Conservation (phyloP, 768 basidiomycete species). For the Russula earlei region DNA sequence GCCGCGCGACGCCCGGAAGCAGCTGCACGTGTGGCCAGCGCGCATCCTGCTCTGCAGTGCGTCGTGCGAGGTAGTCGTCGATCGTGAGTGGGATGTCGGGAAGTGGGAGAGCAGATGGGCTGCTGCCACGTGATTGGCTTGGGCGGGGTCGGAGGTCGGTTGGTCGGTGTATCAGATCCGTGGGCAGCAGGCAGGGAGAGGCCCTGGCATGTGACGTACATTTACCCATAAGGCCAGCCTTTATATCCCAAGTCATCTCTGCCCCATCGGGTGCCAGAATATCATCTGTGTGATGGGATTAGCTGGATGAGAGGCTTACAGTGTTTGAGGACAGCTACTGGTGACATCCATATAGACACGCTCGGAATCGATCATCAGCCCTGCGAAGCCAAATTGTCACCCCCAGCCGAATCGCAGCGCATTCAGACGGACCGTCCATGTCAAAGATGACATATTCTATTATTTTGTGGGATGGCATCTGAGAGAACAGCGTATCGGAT, state of each 20-base stretch:
- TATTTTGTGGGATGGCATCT: neutral
- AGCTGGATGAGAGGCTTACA: neutral
- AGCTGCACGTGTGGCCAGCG: conserved; percentile 62
- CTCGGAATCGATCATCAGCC: conserved; percentile 71
- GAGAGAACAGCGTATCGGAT: too few species aligned
- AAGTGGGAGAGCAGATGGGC: conserved; percentile 68
- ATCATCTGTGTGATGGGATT: conserved; percentile 40
- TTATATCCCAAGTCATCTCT: conserved; percentile 82
- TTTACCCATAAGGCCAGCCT: conserved; percentile 84
- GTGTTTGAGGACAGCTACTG: conserved; percentile 34
- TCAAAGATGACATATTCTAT: conserved; percentile 29
- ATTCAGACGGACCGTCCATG: conserved; percentile 29
- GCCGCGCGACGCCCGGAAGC: conserved; percentile 62
- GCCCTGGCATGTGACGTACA: conserved; percentile 35
- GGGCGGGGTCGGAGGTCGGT: neutral
- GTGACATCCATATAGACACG: conserved; percentile 69
- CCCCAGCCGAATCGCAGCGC: too few species aligned
- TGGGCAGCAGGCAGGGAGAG: too few species aligned
- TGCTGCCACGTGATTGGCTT: conserved; percentile 58
- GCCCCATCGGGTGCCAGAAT: conserved; percentile 65
- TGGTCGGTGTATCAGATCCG: neutral
- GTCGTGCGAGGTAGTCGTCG: conserved; percentile 49
- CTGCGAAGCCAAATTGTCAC: conserved; percentile 27
- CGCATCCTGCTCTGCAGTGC: conserved; percentile 48
- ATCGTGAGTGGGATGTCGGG: conserved; percentile 54